A percentile compares a stretch with the other conserved stretches of the same genome.
Evolutionary conservation across 257 asterid genomes (phyloP).

Genomic region (Solanum okadae): DNA sequence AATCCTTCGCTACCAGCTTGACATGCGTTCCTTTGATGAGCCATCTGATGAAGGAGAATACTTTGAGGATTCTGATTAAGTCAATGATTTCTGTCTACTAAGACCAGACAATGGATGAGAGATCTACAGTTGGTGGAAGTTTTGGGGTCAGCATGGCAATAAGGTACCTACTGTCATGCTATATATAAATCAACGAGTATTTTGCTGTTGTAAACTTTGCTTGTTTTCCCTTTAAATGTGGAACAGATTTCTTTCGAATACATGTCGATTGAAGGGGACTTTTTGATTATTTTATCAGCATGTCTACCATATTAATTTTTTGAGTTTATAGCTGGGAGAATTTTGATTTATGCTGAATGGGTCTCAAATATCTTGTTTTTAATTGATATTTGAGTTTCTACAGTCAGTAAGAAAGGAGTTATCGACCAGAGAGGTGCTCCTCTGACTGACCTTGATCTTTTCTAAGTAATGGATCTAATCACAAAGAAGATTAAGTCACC

Average conservation of each 20-base stretch:
- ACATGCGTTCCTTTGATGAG: conserved; percentile 37
- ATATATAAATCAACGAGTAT: neutral
- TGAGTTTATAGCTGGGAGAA: neutral
- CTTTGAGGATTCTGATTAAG: conserved; percentile 28
- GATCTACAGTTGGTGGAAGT: neutral
- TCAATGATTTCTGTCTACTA: neutral
- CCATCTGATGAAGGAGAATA: conserved; percentile 34
- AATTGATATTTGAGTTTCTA: neutral
- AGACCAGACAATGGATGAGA: neutral
- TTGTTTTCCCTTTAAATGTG: neutral
- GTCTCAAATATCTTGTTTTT: neutral
- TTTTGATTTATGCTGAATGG: neutral
- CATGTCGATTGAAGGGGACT: neutral
- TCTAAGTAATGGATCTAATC: neutral
- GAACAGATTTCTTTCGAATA: neutral
- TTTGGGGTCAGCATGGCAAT: neutral
- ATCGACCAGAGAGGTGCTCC: neutral
- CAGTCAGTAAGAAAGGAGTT: neutral
- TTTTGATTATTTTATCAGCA: neutral
- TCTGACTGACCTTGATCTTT: neutral
- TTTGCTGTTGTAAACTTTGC: neutral
- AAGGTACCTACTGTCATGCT: neutral
- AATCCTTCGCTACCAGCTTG: conserved; percentile 41
- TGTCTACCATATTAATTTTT: neutral
- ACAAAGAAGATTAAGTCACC: neutral